A percentile compares a stretch with the other conserved stretches of the same genome.
These are phyloP conservation scores for Neohortaea acidophila DNA, from an alignment of 495 filamentous ascomycete species.

Conservation along the genomic window DNA sequence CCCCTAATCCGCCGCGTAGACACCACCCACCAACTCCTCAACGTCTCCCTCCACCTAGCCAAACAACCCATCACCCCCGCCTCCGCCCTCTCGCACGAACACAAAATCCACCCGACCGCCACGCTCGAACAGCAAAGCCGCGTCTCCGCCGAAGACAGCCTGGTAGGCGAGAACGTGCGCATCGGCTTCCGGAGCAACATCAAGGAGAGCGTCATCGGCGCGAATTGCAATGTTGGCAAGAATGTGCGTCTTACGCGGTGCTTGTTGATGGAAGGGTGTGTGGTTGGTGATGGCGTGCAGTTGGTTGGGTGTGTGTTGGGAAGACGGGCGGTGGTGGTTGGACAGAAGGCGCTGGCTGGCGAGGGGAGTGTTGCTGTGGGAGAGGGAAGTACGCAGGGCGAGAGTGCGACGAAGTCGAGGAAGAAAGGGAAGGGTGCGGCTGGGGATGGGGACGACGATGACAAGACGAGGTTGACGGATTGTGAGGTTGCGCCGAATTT, in stretches of 20 bases:
- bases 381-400: conserved; percentile 25
- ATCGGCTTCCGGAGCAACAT: conserved; percentile 71
- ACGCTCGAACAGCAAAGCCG: conserved; percentile 60
- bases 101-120: conserved; percentile 67
- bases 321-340: conserved; percentile 55
- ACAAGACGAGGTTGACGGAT: conserved; percentile 59
- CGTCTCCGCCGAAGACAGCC: conserved; percentile 56
- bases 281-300: conserved; percentile 59
- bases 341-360: conserved; percentile 45
- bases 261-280: conserved; percentile 78
- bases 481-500: conserved; percentile 82
- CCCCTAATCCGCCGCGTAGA: conserved; percentile 70
- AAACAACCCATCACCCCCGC: conserved; percentile 36
- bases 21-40: conserved; percentile 62
- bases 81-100: conserved; percentile 55
- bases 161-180: conserved; percentile 73
- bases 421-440: conserved; percentile 60
- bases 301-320: conserved; percentile 75
- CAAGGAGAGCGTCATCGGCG: conserved; percentile 75
- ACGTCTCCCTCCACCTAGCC: conserved; percentile 71
- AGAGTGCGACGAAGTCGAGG: conserved; percentile 62
- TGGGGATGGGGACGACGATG: conserved; percentile 31
- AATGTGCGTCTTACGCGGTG: conserved; percentile 70
- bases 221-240: conserved; percentile 65
- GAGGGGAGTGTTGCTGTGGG: conserved; percentile 32